phyloP scores from a whole-genome alignment of 305 asterid species.

The Rubia tinctorum region DNA sequence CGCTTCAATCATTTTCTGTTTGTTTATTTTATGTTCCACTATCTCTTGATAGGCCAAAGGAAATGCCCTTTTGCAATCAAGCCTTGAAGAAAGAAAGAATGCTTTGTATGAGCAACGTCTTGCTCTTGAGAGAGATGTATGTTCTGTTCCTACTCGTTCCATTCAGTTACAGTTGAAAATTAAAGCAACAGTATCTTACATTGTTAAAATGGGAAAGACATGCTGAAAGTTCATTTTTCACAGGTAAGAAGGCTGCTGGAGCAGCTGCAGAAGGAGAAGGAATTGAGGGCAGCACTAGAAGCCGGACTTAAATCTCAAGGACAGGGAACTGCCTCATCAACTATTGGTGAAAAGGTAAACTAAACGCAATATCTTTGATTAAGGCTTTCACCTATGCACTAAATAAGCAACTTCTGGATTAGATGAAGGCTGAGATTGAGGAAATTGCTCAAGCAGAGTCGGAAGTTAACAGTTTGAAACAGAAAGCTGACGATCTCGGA shows the following conservation, averaged over 20 bases:
- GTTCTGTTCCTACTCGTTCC: slow-evolving; percentile 15
- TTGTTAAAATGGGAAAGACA: neutral
- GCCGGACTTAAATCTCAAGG: slow-evolving; percentile 52
- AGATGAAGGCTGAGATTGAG: slow-evolving; percentile 66
- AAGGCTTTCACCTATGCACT: slow-evolving; percentile 13
- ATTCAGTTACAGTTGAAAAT: neutral
- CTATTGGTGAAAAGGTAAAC: slow-evolving; percentile 62
- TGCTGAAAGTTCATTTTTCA: slow-evolving; percentile 9
- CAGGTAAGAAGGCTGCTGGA: slow-evolving; percentile 76
- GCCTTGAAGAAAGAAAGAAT: slow-evolving; percentile 59
- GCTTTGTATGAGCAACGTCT: slow-evolving; percentile 64
- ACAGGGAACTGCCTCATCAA: slow-evolving; percentile 40
- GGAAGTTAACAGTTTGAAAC: slow-evolving; percentile 48
- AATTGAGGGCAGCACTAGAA: slow-evolving; percentile 68
- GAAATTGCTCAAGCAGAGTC: slow-evolving; percentile 68
- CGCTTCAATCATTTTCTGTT: slow-evolving; percentile 10
- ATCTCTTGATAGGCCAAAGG: slow-evolving; percentile 42
- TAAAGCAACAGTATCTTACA: neutral
- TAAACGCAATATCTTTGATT: slow-evolving; percentile 9
- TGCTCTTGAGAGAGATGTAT: slow-evolving; percentile 87
- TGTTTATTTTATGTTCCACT: slow-evolving; percentile 8
- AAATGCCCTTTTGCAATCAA: slow-evolving; percentile 54
- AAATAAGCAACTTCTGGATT: slow-evolving; percentile 28
- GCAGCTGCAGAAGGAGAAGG: slow-evolving; percentile 74
- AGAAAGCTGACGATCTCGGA: slow-evolving; percentile 69